Base-by-base conservation (phyloP, 1,139 yeast genomes). In the Keqinozyma sinolaborantium region DNA sequence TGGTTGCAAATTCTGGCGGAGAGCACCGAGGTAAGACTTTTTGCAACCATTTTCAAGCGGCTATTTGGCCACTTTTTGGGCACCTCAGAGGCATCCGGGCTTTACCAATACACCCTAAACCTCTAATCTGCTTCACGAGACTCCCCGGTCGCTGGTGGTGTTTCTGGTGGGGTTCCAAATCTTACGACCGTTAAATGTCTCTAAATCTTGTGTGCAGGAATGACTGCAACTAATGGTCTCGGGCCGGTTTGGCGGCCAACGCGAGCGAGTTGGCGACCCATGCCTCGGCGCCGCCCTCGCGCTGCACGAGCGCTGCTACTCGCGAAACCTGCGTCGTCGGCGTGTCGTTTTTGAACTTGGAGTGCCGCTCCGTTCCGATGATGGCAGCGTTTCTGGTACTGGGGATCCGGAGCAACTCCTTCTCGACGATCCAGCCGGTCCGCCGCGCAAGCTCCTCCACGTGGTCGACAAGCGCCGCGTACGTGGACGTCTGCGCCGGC, bases 321-420 rank as follows among this genome's bases (percentile, higher is more conserved):
- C 73, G 55, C 0, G 54, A 48, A 8, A 56, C 50, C 9, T 48
- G 45, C 14, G 50, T 44, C 15, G 53, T 58, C 9, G 42, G 37
- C 14, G 50, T 44, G 25, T 69, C 68, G 20, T 50, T 43, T 3
- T 47, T 42, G 29, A 26, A 41, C 23, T 35, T 42, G 15, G 45
- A 40, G 25, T 44, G 47, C 28, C 49, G 50, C 16, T 39, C 37
- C 30, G 74, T 68, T 1, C 95, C 95, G 34, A 92, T 80, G 5
- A 92, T 61, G 0, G 97, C 97, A 1, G 95, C 90, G 48, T 90
- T 92, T 52, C 97, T 68, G 0, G 98, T 92, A 39, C 96, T 85
- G 16, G 98, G 98, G 25, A 92, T 92, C 40, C 98, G 69, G 30
- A 92, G 61, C 83, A 85, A 83, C 53, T 92, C 97, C 45, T 81